Evolutionary conservation across 2,329 filamentous ascomycete genomes (phyloP), one percentile per base, ranked within the genome.

Genomic region (Akanthomyces lecanii): DNA sequence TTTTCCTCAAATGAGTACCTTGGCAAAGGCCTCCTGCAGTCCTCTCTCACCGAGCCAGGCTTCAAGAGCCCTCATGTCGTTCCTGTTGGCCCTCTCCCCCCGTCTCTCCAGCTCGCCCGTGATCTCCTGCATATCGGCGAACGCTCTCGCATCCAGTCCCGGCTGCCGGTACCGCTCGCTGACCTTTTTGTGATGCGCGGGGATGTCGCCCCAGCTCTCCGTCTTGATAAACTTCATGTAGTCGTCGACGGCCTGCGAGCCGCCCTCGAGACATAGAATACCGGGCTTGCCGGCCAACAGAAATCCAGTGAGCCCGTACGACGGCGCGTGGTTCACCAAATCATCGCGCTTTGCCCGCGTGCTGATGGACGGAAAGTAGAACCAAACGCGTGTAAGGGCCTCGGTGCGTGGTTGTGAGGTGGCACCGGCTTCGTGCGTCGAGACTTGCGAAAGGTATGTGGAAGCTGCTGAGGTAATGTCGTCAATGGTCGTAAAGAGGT

Each of bases 151-250:
- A 16, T 74, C 64, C 2, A 65, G 52, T 3, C 68, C 69, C 0
- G 68, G 68, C 68, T 85, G 81, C 1, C 82, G 70, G 63, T 78
- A 79, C 11, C 81, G 71, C 73, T 87, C 85, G 69, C 81, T 85
- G 44, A 87, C 84, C 67, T 87, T 87, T 66, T 87, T 87, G 65
- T 87, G 85, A 63, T 85, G 79, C 21, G 82, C 77, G 0, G 85
- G 85, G 6, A 87, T 86, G 69, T 87, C 84, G 0, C 83, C 81
- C 85, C 85, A 87, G 60, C 82, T 85, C 66, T 86, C 81, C 6
- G 83, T 86, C 72, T 86, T 86, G 73, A 87, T 86, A 63, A 83
- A 86, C 33, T 77, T 81, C 85, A 87, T 87, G 66, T 85, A 87
- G 11, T 78, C 79, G 62, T 87, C 84, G 2, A 87, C 78, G 30